Evolutionary conservation across 2,329 filamentous ascomycete species (phyloP).

Genomic region (Cercospora sesami): DNA sequence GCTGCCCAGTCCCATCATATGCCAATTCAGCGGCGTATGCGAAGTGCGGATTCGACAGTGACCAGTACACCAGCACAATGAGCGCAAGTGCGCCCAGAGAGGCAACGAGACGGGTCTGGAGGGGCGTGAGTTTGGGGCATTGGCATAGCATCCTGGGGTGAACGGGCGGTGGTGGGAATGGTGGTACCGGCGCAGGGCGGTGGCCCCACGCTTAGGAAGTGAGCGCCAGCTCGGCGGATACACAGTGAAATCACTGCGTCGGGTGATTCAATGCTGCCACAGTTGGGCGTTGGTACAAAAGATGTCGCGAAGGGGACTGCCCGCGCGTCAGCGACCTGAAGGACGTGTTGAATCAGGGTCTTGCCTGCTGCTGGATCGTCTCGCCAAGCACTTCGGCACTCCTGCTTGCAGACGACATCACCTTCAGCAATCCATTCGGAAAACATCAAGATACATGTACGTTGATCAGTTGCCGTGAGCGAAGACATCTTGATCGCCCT

Average conservation of each 20-base stretch:
- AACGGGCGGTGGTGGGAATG: not conserved
- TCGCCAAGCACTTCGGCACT: not conserved
- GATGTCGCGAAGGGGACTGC: slow-evolving; percentile 1
- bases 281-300: not conserved
- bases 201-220: slow-evolving; percentile 22
- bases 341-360: slow-evolving; percentile 1
- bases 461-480: not conserved
- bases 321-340: not conserved
- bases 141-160: slow-evolving; percentile 36
- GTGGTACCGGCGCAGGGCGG: slow-evolving; percentile 21
- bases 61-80: slow-evolving; percentile 61
- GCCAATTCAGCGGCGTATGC: slow-evolving; percentile 63
- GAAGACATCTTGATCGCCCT: not conserved
- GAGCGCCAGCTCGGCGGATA: slow-evolving; percentile 17
- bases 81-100: slow-evolving; percentile 63
- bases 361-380: not conserved
- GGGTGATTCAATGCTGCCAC: no score
- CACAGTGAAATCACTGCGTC: slow-evolving; percentile 3
- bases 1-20: slow-evolving; percentile 31
- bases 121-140: slow-evolving; percentile 59
- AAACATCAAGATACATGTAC: not conserved
- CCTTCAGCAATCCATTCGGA: not conserved
- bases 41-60: slow-evolving; percentile 59
- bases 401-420: not conserved
- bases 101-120: slow-evolving; percentile 71